A percentile compares a stretch with the other conserved stretches of the same genome.
Evolutionary conservation across 2,329 filamentous ascomycete genomes (phyloP).

Genomic region (Alternaria gaisen): DNA sequence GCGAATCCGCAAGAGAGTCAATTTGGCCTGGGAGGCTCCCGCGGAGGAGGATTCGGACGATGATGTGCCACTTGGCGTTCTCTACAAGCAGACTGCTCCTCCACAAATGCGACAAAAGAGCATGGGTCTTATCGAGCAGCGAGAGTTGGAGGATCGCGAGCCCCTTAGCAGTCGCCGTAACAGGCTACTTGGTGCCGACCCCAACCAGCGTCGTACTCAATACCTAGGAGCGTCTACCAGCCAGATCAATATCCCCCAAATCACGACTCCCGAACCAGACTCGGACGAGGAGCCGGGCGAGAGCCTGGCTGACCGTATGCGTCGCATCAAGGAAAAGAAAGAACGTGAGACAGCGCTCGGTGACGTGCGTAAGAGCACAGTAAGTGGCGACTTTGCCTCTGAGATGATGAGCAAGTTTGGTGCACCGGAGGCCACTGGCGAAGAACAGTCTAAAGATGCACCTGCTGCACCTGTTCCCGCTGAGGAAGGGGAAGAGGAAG

Average conservation of each 20-base stretch:
- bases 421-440: conserved; percentile 24
- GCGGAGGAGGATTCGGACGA: conserved; percentile 65
- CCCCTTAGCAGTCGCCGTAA: conserved; percentile 81
- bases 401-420: conserved; percentile 68
- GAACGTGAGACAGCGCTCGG: conserved; percentile 56
- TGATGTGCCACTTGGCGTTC: conserved; percentile 85
- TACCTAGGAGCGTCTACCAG: conserved; percentile 31
- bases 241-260: conserved; percentile 39
- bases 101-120: conserved; percentile 65
- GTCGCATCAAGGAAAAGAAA: conserved; percentile 69
- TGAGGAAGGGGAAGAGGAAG: conserved; percentile 65
- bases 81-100: conserved; percentile 66
- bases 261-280: conserved; percentile 40
- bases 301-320: conserved; percentile 72
- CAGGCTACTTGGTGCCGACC: conserved; percentile 70
- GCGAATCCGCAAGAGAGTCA: conserved; percentile 77
- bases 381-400: conserved; percentile 72
- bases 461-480: conserved; percentile 37
- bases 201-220: conserved; percentile 32
- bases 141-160: conserved; percentile 91
- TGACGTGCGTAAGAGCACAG: conserved; percentile 56
- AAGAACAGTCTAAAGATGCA: conserved; percentile 27
- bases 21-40: conserved; percentile 88
- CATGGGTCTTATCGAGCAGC: conserved; percentile 78
- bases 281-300: conserved; percentile 62